Evolutionary conservation across 164 flowering plant species (phyloP).

Genomic region (Tetrastigma voinierianum): DNA sequence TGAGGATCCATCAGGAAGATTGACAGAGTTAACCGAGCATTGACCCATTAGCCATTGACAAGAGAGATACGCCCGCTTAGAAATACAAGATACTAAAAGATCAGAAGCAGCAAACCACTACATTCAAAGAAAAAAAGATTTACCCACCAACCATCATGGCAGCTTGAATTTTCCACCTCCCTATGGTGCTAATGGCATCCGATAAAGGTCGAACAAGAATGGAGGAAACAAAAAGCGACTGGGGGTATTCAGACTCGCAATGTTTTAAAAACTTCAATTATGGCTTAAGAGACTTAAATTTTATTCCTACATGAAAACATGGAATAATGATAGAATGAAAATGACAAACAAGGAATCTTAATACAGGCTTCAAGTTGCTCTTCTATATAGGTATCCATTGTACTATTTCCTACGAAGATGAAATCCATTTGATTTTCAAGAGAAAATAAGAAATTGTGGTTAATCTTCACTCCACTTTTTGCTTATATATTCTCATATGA

Average conservation of each 20-base stretch:
- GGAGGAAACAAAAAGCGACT: too few species aligned
- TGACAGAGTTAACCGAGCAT: conserved; percentile 66
- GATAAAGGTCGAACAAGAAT: conserved; percentile 58
- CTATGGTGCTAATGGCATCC: conserved; percentile 67
- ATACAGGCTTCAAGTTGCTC: too few species aligned
- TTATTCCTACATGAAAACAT: too few species aligned
- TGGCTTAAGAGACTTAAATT: too few species aligned
- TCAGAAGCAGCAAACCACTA: neutral
- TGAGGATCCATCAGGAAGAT: conserved; percentile 74
- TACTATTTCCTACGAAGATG: too few species aligned
- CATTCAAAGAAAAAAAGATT: neutral
- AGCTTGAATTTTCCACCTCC: conserved; percentile 75
- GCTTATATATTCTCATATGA: too few species aligned
- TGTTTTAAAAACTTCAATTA: neutral
- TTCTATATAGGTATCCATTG: too few species aligned
- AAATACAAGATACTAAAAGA: neutral
- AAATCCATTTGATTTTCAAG: too few species aligned
- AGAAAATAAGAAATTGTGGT: too few species aligned
- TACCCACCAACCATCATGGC: conserved; percentile 88
- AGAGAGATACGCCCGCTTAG: conserved; percentile 81
- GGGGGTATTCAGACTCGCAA: conserved; percentile 72
- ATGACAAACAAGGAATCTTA: too few species aligned
- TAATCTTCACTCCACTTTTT: too few species aligned
- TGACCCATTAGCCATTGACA: conserved; percentile 97
- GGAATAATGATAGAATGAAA: too few species aligned